Conservation (phyloP, 345 rosid species). For the Citrus unshiu region DNA sequence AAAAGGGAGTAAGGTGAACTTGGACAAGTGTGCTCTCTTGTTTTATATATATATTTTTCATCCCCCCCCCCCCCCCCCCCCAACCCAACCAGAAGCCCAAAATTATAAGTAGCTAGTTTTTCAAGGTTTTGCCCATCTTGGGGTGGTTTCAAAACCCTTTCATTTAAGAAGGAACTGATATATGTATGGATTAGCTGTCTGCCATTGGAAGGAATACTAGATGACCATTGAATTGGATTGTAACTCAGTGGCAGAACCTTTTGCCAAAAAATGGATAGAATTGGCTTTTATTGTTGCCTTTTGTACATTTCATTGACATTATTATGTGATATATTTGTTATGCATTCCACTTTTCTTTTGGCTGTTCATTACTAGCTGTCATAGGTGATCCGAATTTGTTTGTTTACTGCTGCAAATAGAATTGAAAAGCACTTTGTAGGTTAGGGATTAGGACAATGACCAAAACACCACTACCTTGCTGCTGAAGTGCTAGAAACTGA, state of each 20-base stretch:
- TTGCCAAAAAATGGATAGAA: constrained; percentile 11
- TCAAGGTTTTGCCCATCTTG: not conserved
- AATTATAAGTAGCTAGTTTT: constrained; percentile 13
- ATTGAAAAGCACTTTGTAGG: constrained; percentile 4
- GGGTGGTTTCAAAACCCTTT: constrained; percentile 1
- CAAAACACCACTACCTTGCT: not conserved
- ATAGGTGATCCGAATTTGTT: not conserved
- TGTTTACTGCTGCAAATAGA: not conserved
- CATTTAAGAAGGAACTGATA: not conserved
- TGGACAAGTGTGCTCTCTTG: constrained; percentile 5
- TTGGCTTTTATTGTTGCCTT: not conserved
- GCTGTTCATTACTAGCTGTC: not conserved
- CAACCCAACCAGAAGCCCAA: not conserved
- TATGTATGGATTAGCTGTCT: constrained; percentile 10
- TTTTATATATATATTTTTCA: constrained; percentile 1
- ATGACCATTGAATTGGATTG: constrained; percentile 1
- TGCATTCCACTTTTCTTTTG: constrained; percentile 1
- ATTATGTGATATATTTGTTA: not conserved
- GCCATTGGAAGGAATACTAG: constrained; percentile 9
- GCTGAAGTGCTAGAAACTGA: not conserved
- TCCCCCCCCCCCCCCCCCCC: not conserved
- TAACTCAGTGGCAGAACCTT: constrained; percentile 7
- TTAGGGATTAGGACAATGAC: constrained; percentile 9
- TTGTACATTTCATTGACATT: constrained; percentile 11
- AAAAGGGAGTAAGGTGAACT: constrained; percentile 13